Conservation (phyloP, 2,329 filamentous ascomycete species). For the Zymoseptoria crescenta region DNA sequence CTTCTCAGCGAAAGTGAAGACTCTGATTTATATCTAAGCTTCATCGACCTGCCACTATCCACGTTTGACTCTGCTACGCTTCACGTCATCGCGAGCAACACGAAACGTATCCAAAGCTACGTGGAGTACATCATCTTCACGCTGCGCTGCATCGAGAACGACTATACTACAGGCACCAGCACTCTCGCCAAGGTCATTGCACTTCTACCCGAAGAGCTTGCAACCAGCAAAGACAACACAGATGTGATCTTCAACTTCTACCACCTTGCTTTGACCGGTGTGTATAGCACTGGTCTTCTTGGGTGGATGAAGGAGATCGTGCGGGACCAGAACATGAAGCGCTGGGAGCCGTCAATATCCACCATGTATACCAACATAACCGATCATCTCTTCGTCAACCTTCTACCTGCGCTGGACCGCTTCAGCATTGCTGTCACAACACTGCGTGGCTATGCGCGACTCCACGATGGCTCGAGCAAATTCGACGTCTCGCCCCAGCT, state of each 20-base stretch:
- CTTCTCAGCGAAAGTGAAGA: conserved; percentile 42
- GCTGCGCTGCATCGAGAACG: conserved; percentile 67
- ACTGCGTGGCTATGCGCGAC: conserved; percentile 74
- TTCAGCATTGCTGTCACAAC: conserved; percentile 73
- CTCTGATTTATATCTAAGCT: conserved; percentile 6
- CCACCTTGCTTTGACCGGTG: conserved; percentile 75
- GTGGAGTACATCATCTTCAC: conserved; percentile 77
- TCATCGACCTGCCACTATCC: conserved; percentile 21
- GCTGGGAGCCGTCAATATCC: conserved; percentile 84
- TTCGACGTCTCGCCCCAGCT: conserved; percentile 43
- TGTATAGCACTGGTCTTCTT: conserved; percentile 64
- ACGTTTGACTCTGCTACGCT: conserved; percentile 52
- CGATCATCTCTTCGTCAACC: conserved; percentile 73
- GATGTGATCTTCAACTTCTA: conserved; percentile 69
- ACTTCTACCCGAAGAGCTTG: conserved; percentile 62
- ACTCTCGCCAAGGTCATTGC: conserved; percentile 34
- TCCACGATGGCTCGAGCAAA: conserved; percentile 58
- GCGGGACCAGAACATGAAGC: conserved; percentile 53
- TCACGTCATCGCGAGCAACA: conserved; percentile 75
- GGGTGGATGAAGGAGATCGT: conserved; percentile 61
- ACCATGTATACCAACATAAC: conserved; percentile 71
- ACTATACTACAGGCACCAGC: conserved; percentile 77
- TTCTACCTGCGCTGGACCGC: conserved; percentile 80
- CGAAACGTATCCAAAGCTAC: conserved; percentile 75
- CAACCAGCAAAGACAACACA: conserved; percentile 44